A percentile compares a stretch with the other conserved stretches of the same genome.
phyloP scores from a whole-genome alignment of 371 early-diverging fungal species.

The Mucor velutinosus region DNA sequence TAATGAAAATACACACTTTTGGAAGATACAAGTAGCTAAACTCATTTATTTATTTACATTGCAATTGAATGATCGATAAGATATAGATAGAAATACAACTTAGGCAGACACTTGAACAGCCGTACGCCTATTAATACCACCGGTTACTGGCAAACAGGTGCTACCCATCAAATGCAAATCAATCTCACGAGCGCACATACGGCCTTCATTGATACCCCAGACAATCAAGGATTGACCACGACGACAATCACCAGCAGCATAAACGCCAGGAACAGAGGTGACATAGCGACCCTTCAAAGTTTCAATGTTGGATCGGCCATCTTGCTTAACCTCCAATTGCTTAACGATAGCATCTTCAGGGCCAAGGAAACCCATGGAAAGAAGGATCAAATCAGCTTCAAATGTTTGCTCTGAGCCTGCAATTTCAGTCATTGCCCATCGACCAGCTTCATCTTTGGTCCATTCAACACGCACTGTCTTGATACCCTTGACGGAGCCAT shows the following conservation, averaged over 20 bases:
- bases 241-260: conserved; percentile 97
- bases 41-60: background rate
- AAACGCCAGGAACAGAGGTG: conserved; percentile 81
- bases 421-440: conserved; percentile 89
- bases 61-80: background rate
- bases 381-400: conserved; percentile 85
- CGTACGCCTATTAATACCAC: conserved; percentile 61
- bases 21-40: no score
- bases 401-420: conserved; percentile 81
- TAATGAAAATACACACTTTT: background rate
- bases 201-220: conserved; percentile 97
- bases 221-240: conserved; percentile 94
- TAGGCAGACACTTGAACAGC: background rate
- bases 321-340: conserved; percentile 76
- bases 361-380: conserved; percentile 97
- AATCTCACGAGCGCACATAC: conserved; percentile 91
- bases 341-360: conserved; percentile 87
- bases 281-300: conserved; percentile 76
- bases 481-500: conserved; percentile 84
- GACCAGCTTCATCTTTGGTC: conserved; percentile 76
- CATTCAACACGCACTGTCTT: conserved; percentile 94
- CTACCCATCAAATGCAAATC: conserved; percentile 79
- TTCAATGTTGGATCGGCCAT: conserved; percentile 75
- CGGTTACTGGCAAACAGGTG: conserved; percentile 66
- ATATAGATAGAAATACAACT: background rate